Evolutionary conservation across 345 rosid species (phyloP), one percentile per base, ranked within the genome.

Genomic region (Linum lewisii): DNA sequence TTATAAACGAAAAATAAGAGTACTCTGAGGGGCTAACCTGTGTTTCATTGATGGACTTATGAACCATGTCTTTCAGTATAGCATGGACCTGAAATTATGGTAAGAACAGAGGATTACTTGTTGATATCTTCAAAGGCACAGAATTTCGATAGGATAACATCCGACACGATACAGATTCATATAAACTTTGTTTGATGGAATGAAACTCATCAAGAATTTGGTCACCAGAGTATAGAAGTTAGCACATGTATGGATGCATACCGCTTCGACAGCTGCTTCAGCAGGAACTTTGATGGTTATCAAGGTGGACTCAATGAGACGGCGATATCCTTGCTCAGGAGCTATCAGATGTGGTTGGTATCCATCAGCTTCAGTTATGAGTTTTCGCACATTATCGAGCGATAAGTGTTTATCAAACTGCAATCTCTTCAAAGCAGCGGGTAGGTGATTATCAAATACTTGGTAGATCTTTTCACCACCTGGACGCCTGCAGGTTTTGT

Each of bases 331-430:
- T 81, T 88, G 93, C 57, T 92, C 98, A 21, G 97, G 98, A 72
- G 98, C 98, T 63, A 92, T 86, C 25, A 92, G 81, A 88, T 92
- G 97, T 1, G 97, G 98, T 72, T 86, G 96, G 71, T 92, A 92
- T 60, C 98, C 98, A 79, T 92, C 97, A 54, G 98, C 98, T 84
- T 92, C 97, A 5, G 96, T 84, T 36, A 92, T 83, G 58, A 92
- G 77, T 75, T 92, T 92, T 15, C 89, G 61, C 25, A 92, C 85
- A 70, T 86, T 89, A 24, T 92, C 97, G 85, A 83, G 72, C 15
- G 98, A 79, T 60, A 92, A 95, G 58, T 88, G 85, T 65, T 83
- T 88, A 73, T 93, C 99, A 57, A 88, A 89, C 44, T 93, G 97
- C 72, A 93, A 75, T 66, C 99, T 86, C 79, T 88, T 93, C 73